A percentile compares a stretch with the other conserved stretches of the same genome.
These are phyloP conservation scores for Podaxis mareebaensis DNA, from an alignment of 768 basidiomycete species.

Conservation along the genomic window DNA sequence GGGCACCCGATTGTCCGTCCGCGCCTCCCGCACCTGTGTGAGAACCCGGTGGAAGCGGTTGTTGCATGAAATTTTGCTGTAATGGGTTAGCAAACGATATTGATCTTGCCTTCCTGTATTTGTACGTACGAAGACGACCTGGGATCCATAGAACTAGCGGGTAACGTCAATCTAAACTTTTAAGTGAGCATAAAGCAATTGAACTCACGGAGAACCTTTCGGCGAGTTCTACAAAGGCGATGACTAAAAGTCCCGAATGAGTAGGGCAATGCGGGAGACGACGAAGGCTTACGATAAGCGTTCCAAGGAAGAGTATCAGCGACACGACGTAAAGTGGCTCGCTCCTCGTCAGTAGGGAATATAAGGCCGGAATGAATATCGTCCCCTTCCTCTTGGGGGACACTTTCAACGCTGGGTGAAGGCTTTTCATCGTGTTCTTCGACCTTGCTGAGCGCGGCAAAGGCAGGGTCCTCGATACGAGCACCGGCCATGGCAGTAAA, in stretches of 20 bases:
- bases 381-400: neutral
- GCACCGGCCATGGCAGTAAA: neutral
- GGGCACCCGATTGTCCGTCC: conserved; percentile 64
- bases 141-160: conserved; percentile 42
- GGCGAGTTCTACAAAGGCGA: conserved; percentile 67
- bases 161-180: neutral
- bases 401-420: neutral
- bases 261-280: conserved; percentile 7
- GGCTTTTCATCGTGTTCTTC: conserved; percentile 1
- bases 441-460: neutral
- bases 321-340: conserved; percentile 56
- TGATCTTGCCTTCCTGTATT: neutral
- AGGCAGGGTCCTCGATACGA: neutral
- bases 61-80: conserved; percentile 77
- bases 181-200: neutral
- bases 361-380: conserved; percentile 48
- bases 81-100: neutral
- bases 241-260: conserved; percentile 38
- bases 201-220: conserved; percentile 68
- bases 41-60: conserved; percentile 63
- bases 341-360: conserved; percentile 67
- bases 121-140: conserved; percentile 48
- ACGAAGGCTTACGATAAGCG: conserved; percentile 44
- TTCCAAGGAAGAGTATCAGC: conserved; percentile 60
- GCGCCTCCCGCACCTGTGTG: conserved; percentile 61